Evolutionary conservation across 768 basidiomycete genomes (phyloP).

Genomic region (Boletellus ananas): DNA sequence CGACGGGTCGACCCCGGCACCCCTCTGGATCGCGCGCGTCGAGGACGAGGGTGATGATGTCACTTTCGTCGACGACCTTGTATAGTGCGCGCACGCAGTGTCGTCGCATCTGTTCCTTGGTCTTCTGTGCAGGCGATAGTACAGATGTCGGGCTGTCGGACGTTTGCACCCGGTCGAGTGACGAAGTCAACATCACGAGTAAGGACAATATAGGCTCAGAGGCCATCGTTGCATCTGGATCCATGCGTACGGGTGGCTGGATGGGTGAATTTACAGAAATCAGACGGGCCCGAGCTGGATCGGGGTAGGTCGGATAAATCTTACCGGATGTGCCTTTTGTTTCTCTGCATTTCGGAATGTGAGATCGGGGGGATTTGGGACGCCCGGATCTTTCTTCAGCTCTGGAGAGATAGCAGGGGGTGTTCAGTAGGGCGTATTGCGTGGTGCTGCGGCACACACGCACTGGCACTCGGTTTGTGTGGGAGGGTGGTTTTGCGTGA

Average conservation of each 20-base stretch:
- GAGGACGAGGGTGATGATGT: constrained; percentile 84
- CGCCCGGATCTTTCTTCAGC: constrained; percentile 84
- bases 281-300: background rate
- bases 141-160: constrained; percentile 30
- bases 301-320: constrained; percentile 6
- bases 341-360: constrained; percentile 57
- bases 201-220: constrained; percentile 68
- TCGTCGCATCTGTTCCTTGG: constrained; percentile 65
- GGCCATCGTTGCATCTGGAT: constrained; percentile 64
- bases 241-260: constrained; percentile 29
- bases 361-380: constrained; percentile 76
- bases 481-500: constrained; percentile 22
- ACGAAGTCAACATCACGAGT: constrained; percentile 48
- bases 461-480: constrained; percentile 27
- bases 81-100: constrained; percentile 78
- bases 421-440: constrained; percentile 2
- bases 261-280: background rate
- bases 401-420: constrained; percentile 39
- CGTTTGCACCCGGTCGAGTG: constrained; percentile 11
- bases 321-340: constrained; percentile 40
- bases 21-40: constrained; percentile 97
- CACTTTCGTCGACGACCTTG: constrained; percentile 91
- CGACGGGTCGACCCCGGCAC: constrained; percentile 85
- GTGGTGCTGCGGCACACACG: background rate
- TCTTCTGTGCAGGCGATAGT: constrained; percentile 37